Percentiles rank a stretch among this genome's conserved stretches.
Evolutionary conservation across 1,284 basidiomycete genomes (phyloP).

Genomic region (Schizophyllum commune): DNA sequence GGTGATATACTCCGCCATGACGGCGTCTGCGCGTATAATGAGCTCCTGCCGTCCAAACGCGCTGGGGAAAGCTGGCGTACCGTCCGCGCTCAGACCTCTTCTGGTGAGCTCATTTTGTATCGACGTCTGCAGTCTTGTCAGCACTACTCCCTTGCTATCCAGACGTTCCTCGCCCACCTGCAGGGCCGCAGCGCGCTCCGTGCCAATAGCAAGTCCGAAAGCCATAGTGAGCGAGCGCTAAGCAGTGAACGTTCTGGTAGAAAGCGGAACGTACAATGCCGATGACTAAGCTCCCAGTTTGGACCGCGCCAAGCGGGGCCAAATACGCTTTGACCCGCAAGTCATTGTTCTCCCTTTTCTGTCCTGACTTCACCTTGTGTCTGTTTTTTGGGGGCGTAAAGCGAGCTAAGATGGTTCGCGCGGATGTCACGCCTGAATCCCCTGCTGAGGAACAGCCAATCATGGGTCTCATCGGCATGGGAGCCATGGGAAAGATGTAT

Average conservation of each 20-base stretch:
- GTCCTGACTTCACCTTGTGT: background rate
- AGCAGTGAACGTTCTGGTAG: background rate
- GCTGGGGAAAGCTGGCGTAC: conserved; percentile 32
- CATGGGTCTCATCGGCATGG: conserved; percentile 89
- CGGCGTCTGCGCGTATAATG: conserved; percentile 46
- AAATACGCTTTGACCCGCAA: background rate
- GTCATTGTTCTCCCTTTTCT: background rate
- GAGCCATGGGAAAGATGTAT: conserved; percentile 95
- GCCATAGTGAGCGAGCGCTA: conserved; percentile 38
- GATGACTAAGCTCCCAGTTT: background rate
- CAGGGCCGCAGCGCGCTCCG: conserved; percentile 63
- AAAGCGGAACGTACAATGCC: background rate
- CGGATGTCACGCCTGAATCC: conserved; percentile 40
- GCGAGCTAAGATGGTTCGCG: background rate
- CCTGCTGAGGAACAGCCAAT: conserved; percentile 57
- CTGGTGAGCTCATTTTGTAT: conserved; percentile 77
- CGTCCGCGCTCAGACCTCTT: conserved; percentile 71
- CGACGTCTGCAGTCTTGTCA: conserved; percentile 44
- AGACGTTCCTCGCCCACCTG: conserved; percentile 39
- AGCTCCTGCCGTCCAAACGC: conserved; percentile 4
- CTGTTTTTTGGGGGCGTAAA: too few species aligned
- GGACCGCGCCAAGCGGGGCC: background rate
- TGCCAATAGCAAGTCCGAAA: conserved; percentile 72
- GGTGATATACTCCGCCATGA: conserved; percentile 87
- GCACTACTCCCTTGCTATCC: background rate